Conservation (phyloP, 768 basidiomycete species). For the Tulasnella calospora region DNA sequence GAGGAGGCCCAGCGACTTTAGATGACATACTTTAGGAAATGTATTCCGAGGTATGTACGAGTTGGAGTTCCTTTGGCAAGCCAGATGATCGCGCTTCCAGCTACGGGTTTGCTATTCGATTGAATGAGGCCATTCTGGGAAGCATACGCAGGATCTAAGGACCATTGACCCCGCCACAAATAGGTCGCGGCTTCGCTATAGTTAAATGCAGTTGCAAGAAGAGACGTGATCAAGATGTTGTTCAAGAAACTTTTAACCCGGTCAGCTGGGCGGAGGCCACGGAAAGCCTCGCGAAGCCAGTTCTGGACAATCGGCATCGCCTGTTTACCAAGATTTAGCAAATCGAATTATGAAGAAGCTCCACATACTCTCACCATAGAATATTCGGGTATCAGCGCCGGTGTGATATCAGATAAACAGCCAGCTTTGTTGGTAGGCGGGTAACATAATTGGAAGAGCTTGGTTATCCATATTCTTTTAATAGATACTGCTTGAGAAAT, state of each 20-base stretch:
- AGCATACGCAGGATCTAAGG: background rate
- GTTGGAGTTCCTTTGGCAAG: background rate
- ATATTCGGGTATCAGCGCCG: background rate
- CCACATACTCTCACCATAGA: background rate
- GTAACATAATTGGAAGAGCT: background rate
- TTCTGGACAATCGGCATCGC: background rate
- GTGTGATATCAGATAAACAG: background rate
- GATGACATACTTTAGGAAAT: background rate
- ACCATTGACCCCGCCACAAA: background rate
- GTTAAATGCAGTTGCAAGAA: background rate
- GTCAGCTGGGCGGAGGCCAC: background rate
- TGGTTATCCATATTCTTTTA: background rate
- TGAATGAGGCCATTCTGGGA: background rate
- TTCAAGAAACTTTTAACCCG: background rate
- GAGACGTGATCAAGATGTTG: background rate
- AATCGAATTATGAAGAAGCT: background rate
- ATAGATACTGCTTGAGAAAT: background rate
- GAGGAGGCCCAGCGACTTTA: background rate
- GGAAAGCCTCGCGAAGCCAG: slow-evolving; percentile 5
- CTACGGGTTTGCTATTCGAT: background rate
- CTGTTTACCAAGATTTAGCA: background rate
- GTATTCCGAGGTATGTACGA: background rate
- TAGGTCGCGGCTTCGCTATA: background rate
- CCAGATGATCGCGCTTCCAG: background rate
- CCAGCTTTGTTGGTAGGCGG: background rate